Conservation (phyloP, 225 moss, liverwort and hornwort genomes). For the Physcomitrium patens region DNA sequence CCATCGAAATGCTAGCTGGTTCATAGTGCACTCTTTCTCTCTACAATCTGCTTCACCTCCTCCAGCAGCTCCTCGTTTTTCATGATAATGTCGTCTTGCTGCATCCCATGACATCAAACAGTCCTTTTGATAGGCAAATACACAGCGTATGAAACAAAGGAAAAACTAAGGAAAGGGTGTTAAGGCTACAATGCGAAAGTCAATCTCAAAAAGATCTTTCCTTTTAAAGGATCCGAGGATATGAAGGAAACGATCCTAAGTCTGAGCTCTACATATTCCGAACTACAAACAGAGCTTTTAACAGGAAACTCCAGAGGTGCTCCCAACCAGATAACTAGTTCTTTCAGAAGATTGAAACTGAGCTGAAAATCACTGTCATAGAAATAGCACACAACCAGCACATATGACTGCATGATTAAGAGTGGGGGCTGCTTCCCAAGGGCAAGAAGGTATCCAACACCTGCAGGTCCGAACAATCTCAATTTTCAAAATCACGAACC, state of each 20-base stretch:
- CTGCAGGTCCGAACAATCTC: slow-evolving; percentile 46
- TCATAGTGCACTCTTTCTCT: neutral
- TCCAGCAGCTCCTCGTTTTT: neutral
- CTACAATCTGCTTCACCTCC: neutral
- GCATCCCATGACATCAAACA: neutral
- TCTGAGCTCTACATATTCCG: slow-evolving; percentile 43
- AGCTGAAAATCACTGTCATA: neutral
- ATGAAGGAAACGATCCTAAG: slow-evolving; percentile 40
- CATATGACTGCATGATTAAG: slow-evolving; percentile 3
- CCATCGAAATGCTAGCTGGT: slow-evolving; percentile 15
- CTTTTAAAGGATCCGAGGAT: slow-evolving; percentile 34
- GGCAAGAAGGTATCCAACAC: slow-evolving; percentile 21
- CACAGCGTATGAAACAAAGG: neutral
- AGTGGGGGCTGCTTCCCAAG: slow-evolving; percentile 1
- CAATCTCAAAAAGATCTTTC: slow-evolving; percentile 41
- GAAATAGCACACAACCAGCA: slow-evolving; percentile 10
- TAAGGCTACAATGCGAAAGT: slow-evolving; percentile 40
- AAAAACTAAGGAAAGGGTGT: slow-evolving; percentile 24
- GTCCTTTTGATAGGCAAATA: neutral
- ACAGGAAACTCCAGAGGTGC: neutral
- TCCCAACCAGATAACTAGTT: neutral
- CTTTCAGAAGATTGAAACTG: slow-evolving; percentile 18
- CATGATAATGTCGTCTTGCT: slow-evolving; percentile 4
- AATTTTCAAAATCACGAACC: slow-evolving; percentile 42
- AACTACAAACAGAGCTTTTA: slow-evolving; percentile 1